Evolutionary conservation across 805 yeast genomes (phyloP).

Genomic region (Ogataea zsoltii): DNA sequence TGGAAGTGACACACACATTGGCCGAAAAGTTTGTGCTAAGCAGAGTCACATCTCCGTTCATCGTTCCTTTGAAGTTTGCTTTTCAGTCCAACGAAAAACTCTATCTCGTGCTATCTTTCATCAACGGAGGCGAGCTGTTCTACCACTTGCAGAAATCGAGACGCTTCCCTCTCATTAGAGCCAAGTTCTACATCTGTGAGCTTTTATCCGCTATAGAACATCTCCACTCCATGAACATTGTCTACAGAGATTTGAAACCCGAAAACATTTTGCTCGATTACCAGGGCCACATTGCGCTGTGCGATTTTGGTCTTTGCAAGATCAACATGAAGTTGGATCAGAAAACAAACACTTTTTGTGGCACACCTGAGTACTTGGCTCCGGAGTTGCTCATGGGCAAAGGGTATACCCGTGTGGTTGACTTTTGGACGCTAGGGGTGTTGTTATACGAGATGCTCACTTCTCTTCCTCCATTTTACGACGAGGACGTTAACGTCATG

Average conservation of each 20-base stretch:
- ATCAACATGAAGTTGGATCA: constrained; percentile 90
- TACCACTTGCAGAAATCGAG: constrained; percentile 93
- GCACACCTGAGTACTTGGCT: constrained; percentile 96
- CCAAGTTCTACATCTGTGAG: constrained; percentile 94
- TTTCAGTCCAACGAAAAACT: constrained; percentile 97
- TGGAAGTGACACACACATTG: constrained; percentile 93
- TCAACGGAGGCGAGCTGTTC: constrained; percentile 96
- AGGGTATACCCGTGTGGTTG: constrained; percentile 94
- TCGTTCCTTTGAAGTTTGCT: constrained; percentile 93
- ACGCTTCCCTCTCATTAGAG: constrained; percentile 80
- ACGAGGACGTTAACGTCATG: constrained; percentile 91
- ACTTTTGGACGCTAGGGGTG: constrained; percentile 98
- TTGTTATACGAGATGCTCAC: constrained; percentile 93
- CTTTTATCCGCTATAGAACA: constrained; percentile 90
- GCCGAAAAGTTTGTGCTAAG: constrained; percentile 97
- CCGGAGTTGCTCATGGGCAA: constrained; percentile 90
- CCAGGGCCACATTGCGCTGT: constrained; percentile 95
- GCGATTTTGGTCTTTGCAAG: constrained; percentile 97
- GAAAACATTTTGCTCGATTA: constrained; percentile 92
- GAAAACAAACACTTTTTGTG: constrained; percentile 89
- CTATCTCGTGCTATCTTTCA: constrained; percentile 86
- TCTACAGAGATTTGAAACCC: constrained; percentile 94
- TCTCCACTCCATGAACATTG: constrained; percentile 85
- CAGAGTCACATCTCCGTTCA: constrained; percentile 89
- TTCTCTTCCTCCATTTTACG: constrained; percentile 96